phyloP scores from a whole-genome alignment of 805 yeast genomes.

The Wickerhamomyces queroliae region DNA sequence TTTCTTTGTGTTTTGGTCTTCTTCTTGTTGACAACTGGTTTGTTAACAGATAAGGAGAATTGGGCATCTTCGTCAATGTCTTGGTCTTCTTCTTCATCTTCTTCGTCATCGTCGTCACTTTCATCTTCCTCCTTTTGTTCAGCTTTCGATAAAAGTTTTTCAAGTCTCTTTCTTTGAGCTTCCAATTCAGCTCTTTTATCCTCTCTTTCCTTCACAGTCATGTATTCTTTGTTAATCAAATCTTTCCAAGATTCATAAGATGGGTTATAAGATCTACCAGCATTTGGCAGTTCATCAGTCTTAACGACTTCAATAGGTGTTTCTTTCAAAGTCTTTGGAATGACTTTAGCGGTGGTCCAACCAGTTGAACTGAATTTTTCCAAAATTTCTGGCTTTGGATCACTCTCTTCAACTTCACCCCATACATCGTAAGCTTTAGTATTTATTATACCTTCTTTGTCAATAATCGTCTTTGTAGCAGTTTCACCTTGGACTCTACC shows the following conservation, averaged over 20 bases:
- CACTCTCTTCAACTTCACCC: conserved; percentile 35
- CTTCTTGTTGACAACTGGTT: conserved; percentile 59
- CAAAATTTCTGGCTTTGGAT: conserved; percentile 33
- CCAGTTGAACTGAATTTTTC: conserved; percentile 34
- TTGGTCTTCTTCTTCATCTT: conserved; percentile 28
- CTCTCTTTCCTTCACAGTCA: conserved; percentile 60
- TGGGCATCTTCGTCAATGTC: conserved; percentile 32
- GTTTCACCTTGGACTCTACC: conserved; percentile 62
- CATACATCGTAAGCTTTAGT: conserved; percentile 62
- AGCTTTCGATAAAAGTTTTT: conserved; percentile 55
- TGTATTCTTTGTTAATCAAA: conserved; percentile 62
- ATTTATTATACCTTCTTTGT: conserved; percentile 57
- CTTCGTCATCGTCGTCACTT: conserved; percentile 31
- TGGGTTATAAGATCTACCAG: conserved; percentile 93
- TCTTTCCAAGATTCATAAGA: conserved; percentile 75
- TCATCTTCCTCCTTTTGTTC: conserved; percentile 52
- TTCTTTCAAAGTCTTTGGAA: conserved; percentile 49
- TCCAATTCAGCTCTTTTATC: conserved; percentile 54
- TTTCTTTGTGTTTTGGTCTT: conserved; percentile 80
- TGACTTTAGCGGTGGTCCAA: conserved; percentile 44
- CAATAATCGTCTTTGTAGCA: conserved; percentile 45
- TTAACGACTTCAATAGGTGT: conserved; percentile 50
- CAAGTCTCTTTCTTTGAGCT: conserved; percentile 59
- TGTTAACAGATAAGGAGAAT: conserved; percentile 59
- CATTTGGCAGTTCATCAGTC: conserved; percentile 56